Evolutionary conservation across 2,329 filamentous ascomycete genomes (phyloP).

Genomic region (Knoxdaviesia proteae): DNA sequence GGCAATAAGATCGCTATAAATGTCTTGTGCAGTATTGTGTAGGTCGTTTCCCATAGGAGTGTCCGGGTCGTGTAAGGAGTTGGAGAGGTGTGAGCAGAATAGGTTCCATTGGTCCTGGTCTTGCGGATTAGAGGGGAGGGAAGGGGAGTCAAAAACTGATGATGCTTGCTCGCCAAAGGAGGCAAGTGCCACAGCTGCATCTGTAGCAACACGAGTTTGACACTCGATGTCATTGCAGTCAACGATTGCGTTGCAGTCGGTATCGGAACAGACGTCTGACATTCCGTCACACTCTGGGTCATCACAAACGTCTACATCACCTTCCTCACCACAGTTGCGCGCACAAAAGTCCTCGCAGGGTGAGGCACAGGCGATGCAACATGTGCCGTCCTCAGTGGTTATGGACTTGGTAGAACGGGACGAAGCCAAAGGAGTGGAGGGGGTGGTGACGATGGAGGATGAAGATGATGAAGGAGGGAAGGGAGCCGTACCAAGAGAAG

Average conservation of each 20-base stretch:
- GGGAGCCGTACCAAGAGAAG: not conserved
- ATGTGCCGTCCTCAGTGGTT: conserved; percentile 9
- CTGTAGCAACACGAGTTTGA: conserved; percentile 3
- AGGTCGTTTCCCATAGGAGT: not conserved
- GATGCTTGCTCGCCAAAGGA: conserved; percentile 8
- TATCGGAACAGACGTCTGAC: conserved; percentile 18
- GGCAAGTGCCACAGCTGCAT: conserved; percentile 12
- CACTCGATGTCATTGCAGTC: conserved; percentile 4
- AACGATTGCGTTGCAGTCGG: conserved; percentile 12
- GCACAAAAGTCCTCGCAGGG: conserved; percentile 14
- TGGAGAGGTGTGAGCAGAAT: too few species aligned
- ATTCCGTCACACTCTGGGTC: conserved; percentile 13
- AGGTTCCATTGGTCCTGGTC: too few species aligned
- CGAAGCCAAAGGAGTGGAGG: not conserved
- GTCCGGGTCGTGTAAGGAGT: not conserved
- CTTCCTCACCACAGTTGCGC: conserved; percentile 14
- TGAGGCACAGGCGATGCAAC: conserved; percentile 14
- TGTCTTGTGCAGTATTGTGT: conserved; percentile 1
- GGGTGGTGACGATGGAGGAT: not conserved
- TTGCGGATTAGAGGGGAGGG: too few species aligned
- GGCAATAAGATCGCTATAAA: conserved; percentile 2
- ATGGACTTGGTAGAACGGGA: not conserved
- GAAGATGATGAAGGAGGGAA: not conserved
- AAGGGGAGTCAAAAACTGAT: too few species aligned
- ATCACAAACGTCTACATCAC: conserved; percentile 14